phyloP scores from a whole-genome alignment of 345 rosid genomes.

The Garcia nutans region DNA sequence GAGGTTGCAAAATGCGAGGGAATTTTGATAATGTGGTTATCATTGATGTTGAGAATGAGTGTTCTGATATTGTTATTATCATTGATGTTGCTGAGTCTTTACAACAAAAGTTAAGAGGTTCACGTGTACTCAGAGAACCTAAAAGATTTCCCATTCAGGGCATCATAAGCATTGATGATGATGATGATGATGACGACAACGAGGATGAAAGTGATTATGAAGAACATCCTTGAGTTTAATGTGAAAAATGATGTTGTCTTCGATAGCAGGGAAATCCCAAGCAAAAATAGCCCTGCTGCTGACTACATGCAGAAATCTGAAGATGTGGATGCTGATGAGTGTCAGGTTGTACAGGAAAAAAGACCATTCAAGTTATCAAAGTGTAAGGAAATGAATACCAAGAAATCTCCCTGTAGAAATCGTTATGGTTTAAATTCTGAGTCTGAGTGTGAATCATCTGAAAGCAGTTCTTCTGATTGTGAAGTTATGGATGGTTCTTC shows the following conservation, averaged over 20 bases:
- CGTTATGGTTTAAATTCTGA: conserved; percentile 17
- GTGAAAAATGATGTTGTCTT: conserved; percentile 25
- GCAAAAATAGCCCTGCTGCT: conserved; percentile 32
- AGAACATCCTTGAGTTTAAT: conserved; percentile 23
- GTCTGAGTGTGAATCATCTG: conserved; percentile 14
- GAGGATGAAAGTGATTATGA: conserved; percentile 36
- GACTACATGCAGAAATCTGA: conserved; percentile 22
- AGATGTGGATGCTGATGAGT: conserved; percentile 40
- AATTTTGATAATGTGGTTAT: conserved; percentile 47
- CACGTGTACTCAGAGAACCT: conserved; percentile 30
- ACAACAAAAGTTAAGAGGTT: conserved; percentile 34
- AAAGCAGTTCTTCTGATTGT: conserved; percentile 28
- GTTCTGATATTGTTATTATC: conserved; percentile 47
- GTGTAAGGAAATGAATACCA: conserved; percentile 33
- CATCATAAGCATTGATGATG: conserved; percentile 72
- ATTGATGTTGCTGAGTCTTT: conserved; percentile 62
- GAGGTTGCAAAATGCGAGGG: conserved; percentile 35
- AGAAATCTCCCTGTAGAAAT: conserved; percentile 20
- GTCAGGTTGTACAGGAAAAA: conserved; percentile 41
- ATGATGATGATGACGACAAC: conserved; percentile 45
- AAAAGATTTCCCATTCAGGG: conserved; percentile 33
- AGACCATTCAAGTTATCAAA: conserved; percentile 40
- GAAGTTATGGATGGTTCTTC: conserved; percentile 53
- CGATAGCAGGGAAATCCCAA: conserved; percentile 41
- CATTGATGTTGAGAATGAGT: conserved; percentile 65